phyloP scores from a whole-genome alignment of 768 basidiomycete genomes.

The Pholiota conissans region DNA sequence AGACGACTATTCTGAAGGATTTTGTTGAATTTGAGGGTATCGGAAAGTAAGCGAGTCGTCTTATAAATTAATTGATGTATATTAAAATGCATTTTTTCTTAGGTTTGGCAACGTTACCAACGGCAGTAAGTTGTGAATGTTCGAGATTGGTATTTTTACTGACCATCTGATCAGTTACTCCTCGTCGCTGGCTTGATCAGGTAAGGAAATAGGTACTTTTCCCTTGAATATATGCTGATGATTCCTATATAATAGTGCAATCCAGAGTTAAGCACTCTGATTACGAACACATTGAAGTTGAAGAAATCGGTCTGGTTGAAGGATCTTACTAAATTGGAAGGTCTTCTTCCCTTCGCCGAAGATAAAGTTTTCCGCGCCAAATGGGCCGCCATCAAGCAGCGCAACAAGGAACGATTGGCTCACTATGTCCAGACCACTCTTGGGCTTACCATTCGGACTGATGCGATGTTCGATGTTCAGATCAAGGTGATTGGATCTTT shows the following conservation, averaged over 20 bases:
- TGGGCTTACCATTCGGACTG: constrained; percentile 69
- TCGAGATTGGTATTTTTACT: not conserved
- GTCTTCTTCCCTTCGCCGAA: constrained; percentile 70
- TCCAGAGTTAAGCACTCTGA: constrained; percentile 80
- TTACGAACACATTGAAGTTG: constrained; percentile 76
- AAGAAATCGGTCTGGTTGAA: constrained; percentile 84
- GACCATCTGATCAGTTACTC: constrained; percentile 60
- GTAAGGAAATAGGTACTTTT: constrained; percentile 23
- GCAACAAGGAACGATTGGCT: constrained; percentile 89
- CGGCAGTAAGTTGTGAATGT: constrained; percentile 62
- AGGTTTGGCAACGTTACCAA: constrained; percentile 92
- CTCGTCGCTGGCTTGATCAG: constrained; percentile 90
- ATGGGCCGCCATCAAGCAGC: constrained; percentile 85
- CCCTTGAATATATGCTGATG: not conserved
- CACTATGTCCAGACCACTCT: constrained; percentile 70
- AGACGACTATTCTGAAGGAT: constrained; percentile 82
- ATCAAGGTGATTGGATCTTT: constrained; percentile 57
- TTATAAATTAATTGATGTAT: not conserved
- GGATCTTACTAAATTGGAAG: constrained; percentile 75
- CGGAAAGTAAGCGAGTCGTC: constrained; percentile 59
- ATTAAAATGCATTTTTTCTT: not conserved
- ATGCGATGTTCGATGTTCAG: constrained; percentile 90
- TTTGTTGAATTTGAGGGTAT: constrained; percentile 91
- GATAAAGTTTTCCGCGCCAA: constrained; percentile 73
- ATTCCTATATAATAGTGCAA: constrained; percentile 58